phyloP scores from a whole-genome alignment of 1,284 basidiomycete species.

The Cryptococcus hybrid region DNA sequence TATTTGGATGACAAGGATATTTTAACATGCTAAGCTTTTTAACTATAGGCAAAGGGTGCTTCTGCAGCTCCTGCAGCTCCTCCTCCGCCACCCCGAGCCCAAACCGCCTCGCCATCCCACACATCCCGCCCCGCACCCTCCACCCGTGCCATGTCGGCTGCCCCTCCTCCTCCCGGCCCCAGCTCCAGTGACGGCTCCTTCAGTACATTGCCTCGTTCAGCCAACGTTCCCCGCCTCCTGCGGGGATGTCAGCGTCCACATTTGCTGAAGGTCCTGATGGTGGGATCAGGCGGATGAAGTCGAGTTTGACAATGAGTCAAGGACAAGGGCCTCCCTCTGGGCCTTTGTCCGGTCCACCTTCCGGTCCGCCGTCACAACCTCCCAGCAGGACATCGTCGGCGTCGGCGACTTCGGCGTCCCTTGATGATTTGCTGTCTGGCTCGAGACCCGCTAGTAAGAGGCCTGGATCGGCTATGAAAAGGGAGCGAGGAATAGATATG shows the following conservation, averaged over 20 bases:
- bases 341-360: conserved; percentile 16
- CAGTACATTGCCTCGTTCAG: background rate
- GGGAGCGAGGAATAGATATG: conserved; percentile 74
- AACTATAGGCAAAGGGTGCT: conserved; percentile 57
- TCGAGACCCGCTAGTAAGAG: conserved; percentile 41
- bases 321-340: conserved; percentile 6
- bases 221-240: conserved; percentile 20
- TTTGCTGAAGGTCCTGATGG: conserved; percentile 25
- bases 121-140: conserved; percentile 58
- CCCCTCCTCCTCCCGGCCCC: conserved; percentile 12
- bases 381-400: conserved; percentile 56
- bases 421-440: conserved; percentile 43
- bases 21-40: conserved; percentile 9
- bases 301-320: conserved; percentile 36
- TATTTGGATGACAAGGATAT: background rate
- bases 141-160: conserved; percentile 47
- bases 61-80: conserved; percentile 53
- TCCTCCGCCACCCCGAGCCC: conserved; percentile 62
- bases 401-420: conserved; percentile 51
- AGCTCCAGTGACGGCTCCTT: background rate
- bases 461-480: conserved; percentile 56
- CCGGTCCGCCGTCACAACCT: conserved; percentile 11
- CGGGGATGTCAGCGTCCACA: conserved; percentile 25
- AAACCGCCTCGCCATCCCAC: conserved; percentile 72
- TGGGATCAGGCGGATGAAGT: conserved; percentile 52